Conservation (phyloP, 2,329 filamentous ascomycete species). For the Endocalyx cinctus region DNA sequence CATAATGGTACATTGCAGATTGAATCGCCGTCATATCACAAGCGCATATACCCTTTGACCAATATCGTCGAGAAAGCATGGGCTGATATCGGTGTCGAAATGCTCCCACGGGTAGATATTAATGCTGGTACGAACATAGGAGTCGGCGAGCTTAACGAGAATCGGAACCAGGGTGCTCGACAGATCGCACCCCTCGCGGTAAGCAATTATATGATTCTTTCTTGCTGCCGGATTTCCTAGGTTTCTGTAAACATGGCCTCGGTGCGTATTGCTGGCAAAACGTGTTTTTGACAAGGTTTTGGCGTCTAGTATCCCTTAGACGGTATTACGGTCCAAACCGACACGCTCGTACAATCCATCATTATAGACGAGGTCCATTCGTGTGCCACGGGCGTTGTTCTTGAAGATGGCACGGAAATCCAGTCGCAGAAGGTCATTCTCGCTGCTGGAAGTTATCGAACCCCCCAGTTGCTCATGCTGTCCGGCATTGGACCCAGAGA, state of each 20-base stretch:
- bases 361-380: constrained; percentile 6
- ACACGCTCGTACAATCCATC: constrained; percentile 14
- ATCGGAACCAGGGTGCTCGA: constrained; percentile 10
- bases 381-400: constrained; percentile 8
- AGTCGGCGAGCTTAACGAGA: constrained; percentile 18
- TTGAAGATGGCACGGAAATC: constrained; percentile 10
- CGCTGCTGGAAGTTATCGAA: constrained; percentile 12
- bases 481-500: constrained; percentile 14
- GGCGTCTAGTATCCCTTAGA: constrained; percentile 7
- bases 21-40: too few relatives aligned
- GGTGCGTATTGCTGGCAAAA: too few relatives aligned
- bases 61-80: constrained; percentile 24
- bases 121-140: constrained; percentile 18
- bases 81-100: constrained; percentile 24
- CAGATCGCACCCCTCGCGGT: too few relatives aligned
- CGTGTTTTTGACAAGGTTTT: too few relatives aligned
- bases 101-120: constrained; percentile 10
- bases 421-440: constrained; percentile 10
- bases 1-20: too few relatives aligned
- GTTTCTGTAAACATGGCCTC: too few relatives aligned
- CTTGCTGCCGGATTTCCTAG: too few relatives aligned
- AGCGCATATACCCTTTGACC: constrained; percentile 31
- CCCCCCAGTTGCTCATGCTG: constrained; percentile 17
- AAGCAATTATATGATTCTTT: too few relatives aligned
- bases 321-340: constrained; percentile 8